Evolutionary conservation across 1,284 basidiomycete genomes (phyloP), one percentile per base, ranked within the genome.

Genomic region (Pterulicium gracile): DNA sequence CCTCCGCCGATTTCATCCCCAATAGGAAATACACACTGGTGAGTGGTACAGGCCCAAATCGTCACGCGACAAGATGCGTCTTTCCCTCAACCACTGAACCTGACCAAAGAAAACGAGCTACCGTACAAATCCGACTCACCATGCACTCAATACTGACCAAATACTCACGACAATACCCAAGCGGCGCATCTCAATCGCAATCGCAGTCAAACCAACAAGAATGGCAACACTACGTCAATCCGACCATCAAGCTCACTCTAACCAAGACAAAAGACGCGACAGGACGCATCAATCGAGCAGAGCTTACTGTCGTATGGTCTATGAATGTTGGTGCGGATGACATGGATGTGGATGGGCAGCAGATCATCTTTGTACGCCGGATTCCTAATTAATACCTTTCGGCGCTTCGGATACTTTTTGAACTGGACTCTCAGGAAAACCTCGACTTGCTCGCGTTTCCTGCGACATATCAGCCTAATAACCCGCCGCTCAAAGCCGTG

Each of bases 191-290:
- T 47, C 54, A 41, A 51, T 53, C 24, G 43, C 51, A 20, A 56
- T 54, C 44, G 48, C 55, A 40, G 44, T 51, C 39, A 55, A 53
- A 10, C 60, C 62, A 42, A 55, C 66, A 12, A n/a, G 81, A 84
- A 58, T 88, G 84, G 84, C 81, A 86, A 54, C 85, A 88, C 56
- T 87, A 80, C 55, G 72, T 72, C 22, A 83, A 85, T 52, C 83
- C 84, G 0, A 59, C 69, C 42, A 73, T 88, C 49, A 72, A 64
- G 32, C 69, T 86, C 23, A 61, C 72, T 24, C 64, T 87, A n/a
- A 81, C 87, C 55, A 65, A 70, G 23, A 75, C 67, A 53, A 79
- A 72, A 56, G 60, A 69, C 5, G 58, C 62, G 3, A 61, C 57
- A 4, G 70, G 67, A 14, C 67, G 69, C 39, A 64, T 81, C 2